phyloP scores from a whole-genome alignment of 2,329 filamentous ascomycete genomes.

The Colletotrichum sp. region DNA sequence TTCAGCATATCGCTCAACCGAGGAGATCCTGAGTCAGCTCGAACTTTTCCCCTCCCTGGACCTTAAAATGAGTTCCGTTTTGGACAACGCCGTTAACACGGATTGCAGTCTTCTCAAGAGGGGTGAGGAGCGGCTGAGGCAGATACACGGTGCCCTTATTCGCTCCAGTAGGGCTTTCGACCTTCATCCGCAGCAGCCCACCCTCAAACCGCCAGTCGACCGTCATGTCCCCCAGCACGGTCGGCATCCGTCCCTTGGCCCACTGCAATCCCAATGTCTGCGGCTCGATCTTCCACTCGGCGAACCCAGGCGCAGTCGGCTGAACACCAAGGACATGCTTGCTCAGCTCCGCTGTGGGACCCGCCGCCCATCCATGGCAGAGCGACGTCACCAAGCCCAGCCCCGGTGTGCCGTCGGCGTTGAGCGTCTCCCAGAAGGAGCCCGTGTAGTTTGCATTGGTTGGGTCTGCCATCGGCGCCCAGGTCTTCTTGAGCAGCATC shows the following conservation, averaged over 20 bases:
- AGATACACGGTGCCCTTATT: not conserved
- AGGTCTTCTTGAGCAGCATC: constrained; percentile 24
- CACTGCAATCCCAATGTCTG: constrained; percentile 25
- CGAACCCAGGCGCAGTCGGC: constrained; percentile 26
- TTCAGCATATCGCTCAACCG: too few species aligned
- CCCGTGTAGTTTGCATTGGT: constrained; percentile 30
- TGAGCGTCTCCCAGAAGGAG: constrained; percentile 34
- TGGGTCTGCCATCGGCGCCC: constrained; percentile 31
- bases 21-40: too few species aligned
- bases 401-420: constrained; percentile 26
- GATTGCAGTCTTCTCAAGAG: not conserved
- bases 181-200: constrained; percentile 3
- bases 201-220: constrained; percentile 10
- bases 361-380: constrained; percentile 38
- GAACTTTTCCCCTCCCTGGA: too few species aligned
- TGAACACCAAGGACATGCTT: constrained; percentile 25
- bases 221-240: not conserved
- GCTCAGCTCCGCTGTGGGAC: constrained; percentile 35
- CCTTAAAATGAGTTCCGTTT: too few species aligned
- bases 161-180: not conserved
- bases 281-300: constrained; percentile 22
- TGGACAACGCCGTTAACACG: not conserved
- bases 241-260: constrained; percentile 8
- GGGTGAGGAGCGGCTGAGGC: not conserved
- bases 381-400: constrained; percentile 32